A percentile compares a stretch with the other conserved stretches of the same genome.
Conservation (phyloP, 306 rosid genomes). For the Rubus parviflorus region DNA sequence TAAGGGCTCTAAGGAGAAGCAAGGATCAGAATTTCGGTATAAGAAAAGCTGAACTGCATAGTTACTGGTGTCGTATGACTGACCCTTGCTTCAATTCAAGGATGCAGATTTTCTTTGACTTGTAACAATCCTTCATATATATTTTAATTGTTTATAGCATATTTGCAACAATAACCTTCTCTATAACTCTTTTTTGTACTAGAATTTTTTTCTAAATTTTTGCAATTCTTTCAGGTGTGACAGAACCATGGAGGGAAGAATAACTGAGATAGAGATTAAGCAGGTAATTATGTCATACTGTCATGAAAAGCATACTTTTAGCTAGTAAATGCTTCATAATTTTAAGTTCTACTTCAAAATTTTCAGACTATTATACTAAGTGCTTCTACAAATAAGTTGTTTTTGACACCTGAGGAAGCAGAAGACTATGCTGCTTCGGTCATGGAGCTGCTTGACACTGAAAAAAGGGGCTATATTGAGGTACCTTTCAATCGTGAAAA, state of each 20-base stretch:
- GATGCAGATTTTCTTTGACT: constrained; percentile 67
- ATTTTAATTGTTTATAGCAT: not conserved
- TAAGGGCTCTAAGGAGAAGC: constrained; percentile 62
- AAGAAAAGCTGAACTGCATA: constrained; percentile 55
- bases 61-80: constrained; percentile 57
- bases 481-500: constrained; percentile 28
- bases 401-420: constrained; percentile 75
- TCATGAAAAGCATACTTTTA: not conserved
- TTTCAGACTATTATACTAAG: constrained; percentile 57
- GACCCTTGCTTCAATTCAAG: constrained; percentile 54
- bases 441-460: constrained; percentile 65
- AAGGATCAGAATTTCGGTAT: constrained; percentile 51
- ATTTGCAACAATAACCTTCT: not conserved
- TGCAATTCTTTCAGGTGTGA: constrained; percentile 55
- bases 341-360: not conserved
- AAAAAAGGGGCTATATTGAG: constrained; percentile 71
- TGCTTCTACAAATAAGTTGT: constrained; percentile 67
- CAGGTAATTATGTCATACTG: constrained; percentile 42
- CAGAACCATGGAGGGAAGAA: constrained; percentile 72
- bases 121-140: constrained; percentile 40
- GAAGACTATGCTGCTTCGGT: constrained; percentile 62
- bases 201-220: not conserved
- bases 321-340: not conserved
- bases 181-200: not conserved
- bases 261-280: constrained; percentile 56